Percentiles rank a stretch among this genome's conserved stretches.
These are phyloP conservation scores for Nakaseomyces nivariensis DNA, from an alignment of 1,139 yeast species.

Conservation along the genomic window DNA sequence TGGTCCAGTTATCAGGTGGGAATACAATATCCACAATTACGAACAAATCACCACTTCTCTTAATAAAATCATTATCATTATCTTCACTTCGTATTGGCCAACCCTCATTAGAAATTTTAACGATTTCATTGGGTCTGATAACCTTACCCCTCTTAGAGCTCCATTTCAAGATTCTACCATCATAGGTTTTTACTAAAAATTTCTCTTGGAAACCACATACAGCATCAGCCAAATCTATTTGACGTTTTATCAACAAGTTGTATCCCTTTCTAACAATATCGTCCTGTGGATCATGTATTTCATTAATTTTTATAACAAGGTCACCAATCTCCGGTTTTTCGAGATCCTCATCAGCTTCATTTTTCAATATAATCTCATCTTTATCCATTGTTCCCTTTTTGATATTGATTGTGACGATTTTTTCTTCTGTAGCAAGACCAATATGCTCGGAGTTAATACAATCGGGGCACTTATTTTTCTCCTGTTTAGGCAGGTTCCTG, in stretches of 20 bases:
- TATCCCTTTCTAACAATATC: constrained; percentile 42
- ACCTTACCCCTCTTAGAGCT: constrained; percentile 69
- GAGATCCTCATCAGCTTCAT: constrained; percentile 71
- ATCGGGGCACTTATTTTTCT: constrained; percentile 66
- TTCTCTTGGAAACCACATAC: constrained; percentile 27
- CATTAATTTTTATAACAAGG: constrained; percentile 51
- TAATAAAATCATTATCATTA: constrained; percentile 1
- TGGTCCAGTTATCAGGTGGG: constrained; percentile 75
- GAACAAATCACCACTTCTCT: constrained; percentile 61
- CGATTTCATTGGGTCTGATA: constrained; percentile 62
- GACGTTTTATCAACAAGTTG: constrained; percentile 53
- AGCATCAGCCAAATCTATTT: constrained; percentile 67
- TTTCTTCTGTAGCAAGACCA: constrained; percentile 54
- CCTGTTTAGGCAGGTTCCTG: constrained; percentile 35
- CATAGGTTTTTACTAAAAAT: constrained; percentile 61
- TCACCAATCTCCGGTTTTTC: constrained; percentile 67
- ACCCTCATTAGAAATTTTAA: constrained; percentile 69
- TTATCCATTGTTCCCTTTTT: constrained; percentile 61
- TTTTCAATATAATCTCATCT: constrained; percentile 49
- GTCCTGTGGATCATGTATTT: constrained; percentile 23
- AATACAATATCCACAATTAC: constrained; percentile 64
- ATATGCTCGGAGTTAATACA: constrained; percentile 47
- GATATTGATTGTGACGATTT: constrained; percentile 69
- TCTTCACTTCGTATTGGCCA: constrained; percentile 54
- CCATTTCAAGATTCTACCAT: constrained; percentile 62